A percentile compares a stretch with the other conserved stretches of the same genome.
These are phyloP conservation scores for Starmerella kuoi DNA, from an alignment of 805 yeast genomes.

Conservation along the genomic window DNA sequence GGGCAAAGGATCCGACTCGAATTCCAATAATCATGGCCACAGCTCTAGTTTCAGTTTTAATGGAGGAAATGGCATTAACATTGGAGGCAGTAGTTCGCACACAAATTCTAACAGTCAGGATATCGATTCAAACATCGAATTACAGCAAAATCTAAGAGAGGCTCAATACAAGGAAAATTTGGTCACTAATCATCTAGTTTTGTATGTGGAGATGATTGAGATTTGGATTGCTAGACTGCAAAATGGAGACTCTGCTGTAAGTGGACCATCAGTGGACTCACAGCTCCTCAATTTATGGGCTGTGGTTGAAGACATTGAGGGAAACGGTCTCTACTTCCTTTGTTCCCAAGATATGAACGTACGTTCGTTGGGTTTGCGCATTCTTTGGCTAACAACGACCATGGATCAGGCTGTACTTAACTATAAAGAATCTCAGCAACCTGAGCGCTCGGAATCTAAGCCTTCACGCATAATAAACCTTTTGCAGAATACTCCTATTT, in stretches of 20 bases:
- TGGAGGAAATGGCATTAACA: not conserved
- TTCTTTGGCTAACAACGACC: conserved; percentile 65
- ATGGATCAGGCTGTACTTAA: conserved; percentile 75
- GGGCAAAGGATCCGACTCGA: not conserved
- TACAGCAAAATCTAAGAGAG: not conserved
- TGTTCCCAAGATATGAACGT: conserved; percentile 75
- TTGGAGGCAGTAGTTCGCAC: conserved; percentile 10
- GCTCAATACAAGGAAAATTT: not conserved
- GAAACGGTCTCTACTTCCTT: conserved; percentile 82
- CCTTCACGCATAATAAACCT: conserved; percentile 44
- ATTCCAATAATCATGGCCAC: conserved; percentile 3
- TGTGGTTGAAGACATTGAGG: conserved; percentile 87
- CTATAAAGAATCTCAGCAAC: conserved; percentile 26
- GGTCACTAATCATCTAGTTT: conserved; percentile 30
- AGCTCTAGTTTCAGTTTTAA: conserved; percentile 12
- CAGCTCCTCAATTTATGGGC: conserved; percentile 44
- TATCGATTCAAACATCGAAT: conserved; percentile 1
- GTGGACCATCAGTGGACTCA: conserved; percentile 10
- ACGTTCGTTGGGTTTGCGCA: conserved; percentile 61
- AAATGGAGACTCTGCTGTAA: conserved; percentile 18
- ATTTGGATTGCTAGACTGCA: conserved; percentile 49
- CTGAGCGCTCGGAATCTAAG: conserved; percentile 11
- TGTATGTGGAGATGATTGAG: conserved; percentile 67
- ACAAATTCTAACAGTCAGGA: conserved; percentile 6
- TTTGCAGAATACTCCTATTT: conserved; percentile 56